Evolutionary conservation across 2,329 filamentous ascomycete genomes (phyloP), one percentile per base, ranked within the genome.

Genomic region (Diplocarpon rosae): DNA sequence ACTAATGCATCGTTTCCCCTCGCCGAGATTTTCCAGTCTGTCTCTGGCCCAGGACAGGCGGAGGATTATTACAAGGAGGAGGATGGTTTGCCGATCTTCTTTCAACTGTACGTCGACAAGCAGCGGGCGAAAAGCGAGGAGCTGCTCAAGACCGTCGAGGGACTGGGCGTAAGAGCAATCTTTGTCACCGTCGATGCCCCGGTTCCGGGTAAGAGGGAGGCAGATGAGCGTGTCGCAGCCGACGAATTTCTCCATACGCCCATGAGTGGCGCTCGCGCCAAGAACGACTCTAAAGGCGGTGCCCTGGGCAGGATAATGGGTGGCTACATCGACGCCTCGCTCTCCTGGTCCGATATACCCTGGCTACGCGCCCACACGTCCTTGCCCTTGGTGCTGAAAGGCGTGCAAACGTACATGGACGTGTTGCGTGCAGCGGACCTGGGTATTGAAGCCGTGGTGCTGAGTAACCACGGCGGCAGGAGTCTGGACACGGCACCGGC

Each of bases 381-480:
- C 1, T 67, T 77, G 7, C 65, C 78, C 56, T 52, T 85, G 67
- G 65, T 80, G 51, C 39, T 86, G 20, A 87, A 86, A 61, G 82
- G 82, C 0, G 74, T 87, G n/a, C 80, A 85, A 64, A 75, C 72
- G 12, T 72, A 75, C 0, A 66, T 68, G 33, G 83, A 87, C 60
- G 81, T 81, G 12, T 65, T 69, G 42, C 69, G 66, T 52, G 77
- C 77, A 2, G 69, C 78, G 30, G 69, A 80, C 41, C 56, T 69
- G 11, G 80, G 78, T 0, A 73, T 75, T 2, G 75, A 85, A 52
- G 82, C 76, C 0, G 82, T 87, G 38, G 70, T 86, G 1, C 66
- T 86, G 1, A 76, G 71, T 12, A 87, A 87, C 53, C 83, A 87
- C 58, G 83, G 81, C 1, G 82, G 82, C 0, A 62, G 82, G 32